Percentiles rank a stretch among this genome's conserved stretches.
phyloP scores from a whole-genome alignment of 495 filamentous ascomycete species.

The Podospora pseudocomata region DNA sequence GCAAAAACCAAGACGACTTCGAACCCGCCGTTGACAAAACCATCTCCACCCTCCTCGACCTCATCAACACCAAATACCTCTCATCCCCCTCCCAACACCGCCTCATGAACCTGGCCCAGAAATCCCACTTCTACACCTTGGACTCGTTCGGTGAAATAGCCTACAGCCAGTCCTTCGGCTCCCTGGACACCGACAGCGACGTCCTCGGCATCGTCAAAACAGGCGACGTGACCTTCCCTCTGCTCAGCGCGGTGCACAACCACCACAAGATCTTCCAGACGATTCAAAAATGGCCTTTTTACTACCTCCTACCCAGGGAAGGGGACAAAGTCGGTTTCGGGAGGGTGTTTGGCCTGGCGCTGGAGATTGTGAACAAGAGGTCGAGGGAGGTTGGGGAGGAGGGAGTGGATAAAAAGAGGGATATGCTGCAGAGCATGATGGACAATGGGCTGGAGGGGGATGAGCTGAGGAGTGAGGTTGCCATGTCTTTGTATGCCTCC shows the following conservation, averaged over 20 bases:
- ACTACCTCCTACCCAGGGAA: slow-evolving; percentile 16
- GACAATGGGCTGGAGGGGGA: slow-evolving; percentile 35
- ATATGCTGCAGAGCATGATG: slow-evolving; percentile 47
- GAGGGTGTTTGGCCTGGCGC: slow-evolving; percentile 24
- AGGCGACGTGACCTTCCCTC: slow-evolving; percentile 48
- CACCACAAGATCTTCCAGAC: slow-evolving; percentile 54
- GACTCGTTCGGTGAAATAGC: slow-evolving; percentile 64
- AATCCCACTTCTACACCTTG: slow-evolving; percentile 53
- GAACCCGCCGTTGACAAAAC: slow-evolving; percentile 46
- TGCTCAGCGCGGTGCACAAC: slow-evolving; percentile 48
- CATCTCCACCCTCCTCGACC: slow-evolving; percentile 41
- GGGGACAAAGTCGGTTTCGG: slow-evolving; percentile 25
- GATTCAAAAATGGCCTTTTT: slow-evolving; percentile 36
- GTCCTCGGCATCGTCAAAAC: slow-evolving; percentile 52
- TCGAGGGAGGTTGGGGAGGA: not conserved
- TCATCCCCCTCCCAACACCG: slow-evolving; percentile 40
- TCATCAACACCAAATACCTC: slow-evolving; percentile 48
- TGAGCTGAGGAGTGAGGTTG: slow-evolving; percentile 42
- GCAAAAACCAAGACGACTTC: slow-evolving; percentile 44
- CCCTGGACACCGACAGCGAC: slow-evolving; percentile 56
- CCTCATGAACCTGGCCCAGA: slow-evolving; percentile 50
- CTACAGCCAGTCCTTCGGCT: slow-evolving; percentile 61
- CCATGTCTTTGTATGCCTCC: slow-evolving; percentile 38
- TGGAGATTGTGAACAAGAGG: not conserved
- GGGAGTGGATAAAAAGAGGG: slow-evolving; percentile 17